Evolutionary conservation across 2,329 filamentous ascomycete species (phyloP), one percentile per base, ranked within the genome.

Genomic region (Berkeleyomyces basicola): DNA sequence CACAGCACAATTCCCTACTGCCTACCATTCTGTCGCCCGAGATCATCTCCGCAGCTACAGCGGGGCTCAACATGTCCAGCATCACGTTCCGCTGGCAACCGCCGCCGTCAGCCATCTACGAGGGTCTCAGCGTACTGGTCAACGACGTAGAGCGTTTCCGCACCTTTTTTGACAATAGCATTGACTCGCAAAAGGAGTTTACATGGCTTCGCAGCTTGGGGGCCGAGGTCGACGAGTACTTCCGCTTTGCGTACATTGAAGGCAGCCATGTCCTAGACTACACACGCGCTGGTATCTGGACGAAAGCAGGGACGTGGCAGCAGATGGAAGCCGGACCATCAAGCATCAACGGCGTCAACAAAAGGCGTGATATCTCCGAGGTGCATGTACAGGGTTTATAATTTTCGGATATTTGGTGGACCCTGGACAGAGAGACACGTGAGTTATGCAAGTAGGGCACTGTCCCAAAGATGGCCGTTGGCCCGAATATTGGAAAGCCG

Each of bases 61-160:
- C 14, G 7, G 33, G 33, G 5, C 33, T 55, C 11, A 72, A 71
- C 1, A 70, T 78, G 3, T 87, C 87, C 61, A 23, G n/a, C 14
- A 88, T 91, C 66, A 80, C 81, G 0, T 88, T 83, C 65, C 71
- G 71, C 2, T 84, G 80, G 82, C 72, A 73, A 1, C 65, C 71
- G 43, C 76, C 76, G 31, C 74, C 66, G 42, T 66, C 75, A 2
- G 73, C 74, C 7, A 74, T 78, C 31, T 89, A 84, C 67, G 86
- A 92, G 68, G 89, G 88, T 10, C 79, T 95, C 64, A 89, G 85
- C 69, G 79, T 93, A 14, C 75, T 95, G 0, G 87, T 95, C 66
- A 93, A 95, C 69, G 89, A 95, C 67, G 89, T 95, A 0, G 89
- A 95, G 72, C 77, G 88, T 23, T 90, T 86, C 71, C 76, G 86